Percentiles rank a stretch among this genome's conserved stretches.
Conservation (phyloP, 2,329 filamentous ascomycete genomes). For the Apiospora malaysiana region DNA sequence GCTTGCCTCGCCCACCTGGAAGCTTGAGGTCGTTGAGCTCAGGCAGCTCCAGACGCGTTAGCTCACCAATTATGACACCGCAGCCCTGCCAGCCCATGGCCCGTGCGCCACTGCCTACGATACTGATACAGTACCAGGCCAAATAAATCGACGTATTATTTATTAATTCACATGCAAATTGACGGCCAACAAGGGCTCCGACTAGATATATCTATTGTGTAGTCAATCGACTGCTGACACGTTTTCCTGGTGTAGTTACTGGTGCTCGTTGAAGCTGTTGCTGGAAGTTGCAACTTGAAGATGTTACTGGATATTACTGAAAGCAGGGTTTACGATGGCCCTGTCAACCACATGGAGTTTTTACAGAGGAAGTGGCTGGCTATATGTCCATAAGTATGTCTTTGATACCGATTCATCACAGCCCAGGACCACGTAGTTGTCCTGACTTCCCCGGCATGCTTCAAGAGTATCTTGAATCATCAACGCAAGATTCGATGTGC, state of each 20-base stretch:
- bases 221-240: no score
- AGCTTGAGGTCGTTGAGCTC: conserved; percentile 21
- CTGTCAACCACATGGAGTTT: not conserved
- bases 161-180: not conserved
- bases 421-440: no score
- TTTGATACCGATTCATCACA: not conserved
- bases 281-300: not conserved
- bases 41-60: conserved; percentile 21
- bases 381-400: not conserved
- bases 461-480: not conserved
- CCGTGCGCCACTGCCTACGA: not conserved
- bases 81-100: not conserved
- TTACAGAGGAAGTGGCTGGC: not conserved
- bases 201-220: no score
- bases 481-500: not conserved
- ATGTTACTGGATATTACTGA: not conserved
- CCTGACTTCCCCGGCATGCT: no score
- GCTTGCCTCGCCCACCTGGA: conserved; percentile 13
- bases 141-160: not conserved
- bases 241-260: no score
- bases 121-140: not conserved
- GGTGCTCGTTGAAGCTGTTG: no score
- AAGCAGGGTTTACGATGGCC: not conserved
- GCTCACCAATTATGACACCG: conserved; percentile 11
- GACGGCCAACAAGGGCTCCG: no score